These are phyloP conservation scores for Penicillium pancosmium DNA, from an alignment of 495 filamentous ascomycete genomes.

Conservation along the genomic window DNA sequence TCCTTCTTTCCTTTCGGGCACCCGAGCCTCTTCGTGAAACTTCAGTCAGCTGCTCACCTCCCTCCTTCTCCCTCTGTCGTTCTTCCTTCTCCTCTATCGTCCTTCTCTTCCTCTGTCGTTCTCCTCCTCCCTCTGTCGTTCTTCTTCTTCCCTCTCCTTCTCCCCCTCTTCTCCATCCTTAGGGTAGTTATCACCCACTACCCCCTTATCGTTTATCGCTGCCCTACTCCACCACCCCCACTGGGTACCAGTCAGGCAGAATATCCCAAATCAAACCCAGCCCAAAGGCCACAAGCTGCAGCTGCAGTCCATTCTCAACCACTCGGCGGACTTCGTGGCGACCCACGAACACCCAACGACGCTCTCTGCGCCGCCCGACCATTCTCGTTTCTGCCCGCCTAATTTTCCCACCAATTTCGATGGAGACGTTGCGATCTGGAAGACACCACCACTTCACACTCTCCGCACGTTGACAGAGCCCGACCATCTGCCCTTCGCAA, in stretches of 20 bases:
- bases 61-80: background rate
- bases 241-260: slow-evolving; percentile 34
- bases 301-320: slow-evolving; percentile 24
- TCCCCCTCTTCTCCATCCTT: slow-evolving; percentile 10
- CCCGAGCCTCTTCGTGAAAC: slow-evolving; percentile 3
- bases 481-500: slow-evolving; percentile 19
- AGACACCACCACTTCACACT: slow-evolving; percentile 20
- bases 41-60: slow-evolving; percentile 8
- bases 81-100: slow-evolving; percentile 6
- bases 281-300: slow-evolving; percentile 27
- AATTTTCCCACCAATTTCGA: slow-evolving; percentile 29
- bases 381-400: slow-evolving; percentile 17
- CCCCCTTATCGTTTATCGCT: slow-evolving; percentile 19
- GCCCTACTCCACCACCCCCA: slow-evolving; percentile 29
- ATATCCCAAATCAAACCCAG: slow-evolving; percentile 14
- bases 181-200: slow-evolving; percentile 1
- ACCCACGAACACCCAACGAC: slow-evolving; percentile 26
- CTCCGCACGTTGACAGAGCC: slow-evolving; percentile 31
- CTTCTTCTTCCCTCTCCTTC: slow-evolving; percentile 14
- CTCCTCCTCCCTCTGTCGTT: slow-evolving; percentile 7
- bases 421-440: slow-evolving; percentile 34
- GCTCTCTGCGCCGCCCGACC: slow-evolving; percentile 24
- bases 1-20: slow-evolving; percentile 11
- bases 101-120: slow-evolving; percentile 1
- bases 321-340: slow-evolving; percentile 19